Conservation (phyloP, 2,329 filamentous ascomycete species). For the Epichloe sp. region DNA sequence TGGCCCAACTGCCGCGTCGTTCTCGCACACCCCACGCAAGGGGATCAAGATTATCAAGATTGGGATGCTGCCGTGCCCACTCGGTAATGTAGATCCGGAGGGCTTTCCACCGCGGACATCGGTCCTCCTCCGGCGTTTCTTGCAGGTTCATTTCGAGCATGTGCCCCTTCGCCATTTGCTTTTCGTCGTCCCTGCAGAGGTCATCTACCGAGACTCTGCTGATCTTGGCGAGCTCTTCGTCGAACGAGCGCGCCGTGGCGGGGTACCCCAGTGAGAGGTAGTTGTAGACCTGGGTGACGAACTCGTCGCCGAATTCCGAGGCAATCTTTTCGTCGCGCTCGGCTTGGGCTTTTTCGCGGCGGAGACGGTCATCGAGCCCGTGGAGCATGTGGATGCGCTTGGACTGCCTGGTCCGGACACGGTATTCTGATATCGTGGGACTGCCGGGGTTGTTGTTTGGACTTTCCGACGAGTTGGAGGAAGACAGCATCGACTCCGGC, state of each 20-base stretch:
- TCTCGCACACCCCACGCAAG: constrained; percentile 56
- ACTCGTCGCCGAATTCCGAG: constrained; percentile 65
- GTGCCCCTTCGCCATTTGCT: constrained; percentile 53
- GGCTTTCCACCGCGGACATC: constrained; percentile 66
- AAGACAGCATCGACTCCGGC: constrained; percentile 18
- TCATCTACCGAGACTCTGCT: constrained; percentile 55
- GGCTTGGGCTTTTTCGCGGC: constrained; percentile 34
- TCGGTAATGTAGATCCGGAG: constrained; percentile 72
- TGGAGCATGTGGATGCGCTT: constrained; percentile 37
- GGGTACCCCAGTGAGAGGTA: constrained; percentile 91
- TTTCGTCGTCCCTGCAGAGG: constrained; percentile 57
- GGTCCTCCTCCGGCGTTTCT: constrained; percentile 32
- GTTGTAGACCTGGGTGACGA: constrained; percentile 94
- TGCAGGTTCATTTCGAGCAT: constrained; percentile 44
- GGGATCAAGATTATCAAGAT: constrained; percentile 47
- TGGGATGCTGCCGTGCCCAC: constrained; percentile 80
- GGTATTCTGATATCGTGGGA: constrained; percentile 13
- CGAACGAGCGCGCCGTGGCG: constrained; percentile 67
- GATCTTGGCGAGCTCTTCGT: constrained; percentile 75
- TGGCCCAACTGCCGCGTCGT: constrained; percentile 59
- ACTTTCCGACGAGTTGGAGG: constrained; percentile 10
- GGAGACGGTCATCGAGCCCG: constrained; percentile 37
- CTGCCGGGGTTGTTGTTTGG: constrained; percentile 6
- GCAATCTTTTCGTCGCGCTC: constrained; percentile 41
- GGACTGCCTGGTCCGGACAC: constrained; percentile 18